Percentiles rank a stretch among this genome's conserved stretches.
Evolutionary conservation across 202 grass and related monocot species (phyloP).

Genomic region (Tripidium arundinaceum): DNA sequence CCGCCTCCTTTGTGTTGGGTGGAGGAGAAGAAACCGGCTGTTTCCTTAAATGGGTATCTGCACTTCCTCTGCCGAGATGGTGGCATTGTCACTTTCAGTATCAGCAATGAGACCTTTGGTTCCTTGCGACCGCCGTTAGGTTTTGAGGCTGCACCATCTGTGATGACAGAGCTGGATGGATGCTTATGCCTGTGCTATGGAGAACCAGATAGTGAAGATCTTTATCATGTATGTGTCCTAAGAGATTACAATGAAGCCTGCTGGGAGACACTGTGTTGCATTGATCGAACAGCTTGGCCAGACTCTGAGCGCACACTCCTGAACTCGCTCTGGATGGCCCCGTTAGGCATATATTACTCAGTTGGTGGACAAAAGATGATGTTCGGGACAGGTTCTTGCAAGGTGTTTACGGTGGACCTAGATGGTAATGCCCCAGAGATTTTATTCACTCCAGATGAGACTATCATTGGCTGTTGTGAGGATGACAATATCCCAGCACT

Average conservation of each 20-base stretch:
- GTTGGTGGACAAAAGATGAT: not conserved
- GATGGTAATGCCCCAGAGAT: not conserved
- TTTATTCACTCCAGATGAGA: slow-evolving; percentile 7
- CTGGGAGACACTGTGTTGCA: slow-evolving; percentile 10
- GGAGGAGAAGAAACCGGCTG: not conserved
- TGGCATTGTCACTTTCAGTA: slow-evolving; percentile 4
- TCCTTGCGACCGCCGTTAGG: not conserved
- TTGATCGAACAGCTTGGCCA: slow-evolving; percentile 2
- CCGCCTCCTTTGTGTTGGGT: not conserved
- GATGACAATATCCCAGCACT: not conserved
- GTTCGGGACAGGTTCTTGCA: slow-evolving; percentile 13
- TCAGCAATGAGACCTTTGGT: slow-evolving; percentile 11
- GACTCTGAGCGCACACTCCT: not conserved
- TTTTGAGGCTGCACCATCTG: not conserved
- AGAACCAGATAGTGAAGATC: not conserved
- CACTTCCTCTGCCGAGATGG: not conserved
- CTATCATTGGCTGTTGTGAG: not conserved
- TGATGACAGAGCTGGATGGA: slow-evolving; percentile 22
- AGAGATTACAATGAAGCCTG: not conserved
- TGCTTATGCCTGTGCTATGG: slow-evolving; percentile 9
- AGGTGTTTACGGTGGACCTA: not conserved
- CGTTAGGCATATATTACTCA: not conserved
- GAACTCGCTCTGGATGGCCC: not conserved
- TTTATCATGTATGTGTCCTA: not conserved
- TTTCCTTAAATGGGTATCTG: not conserved